Conservation (phyloP, 202 grass and related monocot species). For the Carex sylvatica region DNA sequence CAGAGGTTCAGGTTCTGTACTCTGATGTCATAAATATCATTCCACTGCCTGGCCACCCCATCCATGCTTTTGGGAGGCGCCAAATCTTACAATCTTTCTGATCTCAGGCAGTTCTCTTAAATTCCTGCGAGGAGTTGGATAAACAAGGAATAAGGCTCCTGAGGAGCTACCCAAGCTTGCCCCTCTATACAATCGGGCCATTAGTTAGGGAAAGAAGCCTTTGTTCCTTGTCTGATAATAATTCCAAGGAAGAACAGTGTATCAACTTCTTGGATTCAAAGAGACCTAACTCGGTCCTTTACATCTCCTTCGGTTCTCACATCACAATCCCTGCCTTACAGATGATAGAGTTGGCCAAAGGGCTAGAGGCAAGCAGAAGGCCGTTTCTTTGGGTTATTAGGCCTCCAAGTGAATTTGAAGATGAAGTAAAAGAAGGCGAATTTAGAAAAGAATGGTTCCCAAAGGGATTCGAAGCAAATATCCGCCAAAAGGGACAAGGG, state of each 20-base stretch:
- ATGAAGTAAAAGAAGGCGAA: background rate
- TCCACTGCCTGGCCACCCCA: background rate
- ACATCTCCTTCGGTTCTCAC: slow-evolving; percentile 27
- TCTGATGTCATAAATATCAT: background rate
- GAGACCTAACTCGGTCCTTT: slow-evolving; percentile 6
- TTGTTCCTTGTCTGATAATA: background rate
- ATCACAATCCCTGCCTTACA: slow-evolving; percentile 11
- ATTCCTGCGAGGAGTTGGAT: slow-evolving; percentile 26
- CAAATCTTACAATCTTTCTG: background rate
- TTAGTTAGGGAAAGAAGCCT: background rate
- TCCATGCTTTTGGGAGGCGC: background rate
- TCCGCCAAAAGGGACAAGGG: background rate
- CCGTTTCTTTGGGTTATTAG: slow-evolving; percentile 32
- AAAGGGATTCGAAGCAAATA: background rate
- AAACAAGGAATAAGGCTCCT: background rate
- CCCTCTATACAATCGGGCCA: slow-evolving; percentile 1
- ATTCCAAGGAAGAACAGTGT: background rate
- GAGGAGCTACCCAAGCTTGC: background rate
- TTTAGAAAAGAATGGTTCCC: slow-evolving; percentile 27
- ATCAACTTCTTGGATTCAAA: slow-evolving; percentile 17
- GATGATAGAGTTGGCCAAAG: slow-evolving; percentile 20
- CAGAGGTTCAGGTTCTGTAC: background rate
- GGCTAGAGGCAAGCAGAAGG: slow-evolving; percentile 11
- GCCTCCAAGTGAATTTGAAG: background rate
- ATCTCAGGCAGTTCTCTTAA: slow-evolving; percentile 21